A percentile compares a stretch with the other conserved stretches of the same genome.
These are phyloP conservation scores for Eucalyptus melliodora DNA, from an alignment of 345 rosid genomes.

Conservation along the genomic window DNA sequence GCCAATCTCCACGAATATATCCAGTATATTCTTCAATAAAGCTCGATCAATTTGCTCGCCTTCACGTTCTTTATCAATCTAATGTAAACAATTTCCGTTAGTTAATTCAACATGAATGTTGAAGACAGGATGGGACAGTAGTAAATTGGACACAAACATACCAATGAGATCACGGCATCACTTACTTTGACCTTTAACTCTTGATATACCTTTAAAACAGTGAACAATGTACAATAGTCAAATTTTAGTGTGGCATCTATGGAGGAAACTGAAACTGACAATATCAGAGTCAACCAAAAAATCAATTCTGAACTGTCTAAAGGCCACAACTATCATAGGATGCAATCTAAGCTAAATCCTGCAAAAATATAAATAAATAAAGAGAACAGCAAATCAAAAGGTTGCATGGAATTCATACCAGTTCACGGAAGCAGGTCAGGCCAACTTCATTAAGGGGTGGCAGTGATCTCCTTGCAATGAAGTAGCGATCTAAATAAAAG, in stretches of 20 bases:
- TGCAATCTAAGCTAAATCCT: neutral
- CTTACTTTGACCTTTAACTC: conserved; percentile 25
- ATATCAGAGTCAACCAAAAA: neutral
- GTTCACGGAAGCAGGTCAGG: conserved; percentile 39
- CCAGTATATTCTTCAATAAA: conserved; percentile 64
- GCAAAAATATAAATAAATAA: neutral
- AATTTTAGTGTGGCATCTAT: neutral
- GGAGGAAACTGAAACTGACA: neutral
- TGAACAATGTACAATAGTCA: neutral
- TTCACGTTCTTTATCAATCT: conserved; percentile 88
- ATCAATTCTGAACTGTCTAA: neutral
- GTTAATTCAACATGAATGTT: neutral
- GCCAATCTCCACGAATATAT: conserved; percentile 80
- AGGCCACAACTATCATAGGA: neutral
- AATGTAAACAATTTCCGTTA: neutral
- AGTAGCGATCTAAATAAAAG: conserved; percentile 41
- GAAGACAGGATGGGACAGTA: neutral
- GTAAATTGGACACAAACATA: conserved; percentile 3
- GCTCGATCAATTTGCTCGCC: conserved; percentile 85
- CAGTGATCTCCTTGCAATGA: conserved; percentile 31
- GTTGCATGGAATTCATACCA: conserved; percentile 11
- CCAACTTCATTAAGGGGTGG: conserved; percentile 42
- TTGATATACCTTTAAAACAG: conserved; percentile 22
- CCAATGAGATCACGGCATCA: conserved; percentile 46
- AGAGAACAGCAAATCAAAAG: neutral